These are phyloP conservation scores for Sporothrix euskadiensis DNA, from an alignment of 2,329 filamentous ascomycete genomes.

Conservation along the genomic window DNA sequence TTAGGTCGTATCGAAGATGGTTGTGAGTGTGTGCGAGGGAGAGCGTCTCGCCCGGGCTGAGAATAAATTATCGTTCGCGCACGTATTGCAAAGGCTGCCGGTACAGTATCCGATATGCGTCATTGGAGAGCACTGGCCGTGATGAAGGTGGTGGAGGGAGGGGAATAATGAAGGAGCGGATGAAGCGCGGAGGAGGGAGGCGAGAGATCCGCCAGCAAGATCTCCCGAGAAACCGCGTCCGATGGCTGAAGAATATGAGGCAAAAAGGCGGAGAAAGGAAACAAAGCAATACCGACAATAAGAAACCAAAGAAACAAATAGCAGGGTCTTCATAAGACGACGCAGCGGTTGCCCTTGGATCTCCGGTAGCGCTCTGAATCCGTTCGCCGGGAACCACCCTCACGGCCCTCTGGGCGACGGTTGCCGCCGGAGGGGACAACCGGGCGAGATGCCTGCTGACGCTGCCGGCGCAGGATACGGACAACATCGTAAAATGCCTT, in stretches of 20 bases:
- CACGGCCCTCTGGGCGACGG: slow-evolving; percentile 30
- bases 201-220: slow-evolving; percentile 17
- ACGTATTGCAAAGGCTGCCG: background rate
- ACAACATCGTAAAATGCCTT: slow-evolving; percentile 99
- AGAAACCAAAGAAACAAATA: background rate
- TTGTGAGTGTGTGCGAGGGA: slow-evolving; percentile 10
- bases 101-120: background rate
- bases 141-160: background rate
- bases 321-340: slow-evolving; percentile 32
- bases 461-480: slow-evolving; percentile 71
- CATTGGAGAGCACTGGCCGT: background rate
- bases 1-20: slow-evolving; percentile 21
- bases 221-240: background rate
- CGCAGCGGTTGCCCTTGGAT: slow-evolving; percentile 32
- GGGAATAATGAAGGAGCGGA: background rate
- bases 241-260: background rate
- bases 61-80: background rate
- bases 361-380: slow-evolving; percentile 34
- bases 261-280: background rate
- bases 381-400: slow-evolving; percentile 27
- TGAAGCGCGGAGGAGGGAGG: background rate
- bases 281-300: background rate
- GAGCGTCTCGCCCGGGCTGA: background rate
- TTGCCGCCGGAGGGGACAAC: slow-evolving; percentile 30
- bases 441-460: slow-evolving; percentile 36